Evolutionary conservation across 306 rosid genomes (phyloP), one percentile per base, ranked within the genome.

Genomic region (Oemleria cerasiformis): DNA sequence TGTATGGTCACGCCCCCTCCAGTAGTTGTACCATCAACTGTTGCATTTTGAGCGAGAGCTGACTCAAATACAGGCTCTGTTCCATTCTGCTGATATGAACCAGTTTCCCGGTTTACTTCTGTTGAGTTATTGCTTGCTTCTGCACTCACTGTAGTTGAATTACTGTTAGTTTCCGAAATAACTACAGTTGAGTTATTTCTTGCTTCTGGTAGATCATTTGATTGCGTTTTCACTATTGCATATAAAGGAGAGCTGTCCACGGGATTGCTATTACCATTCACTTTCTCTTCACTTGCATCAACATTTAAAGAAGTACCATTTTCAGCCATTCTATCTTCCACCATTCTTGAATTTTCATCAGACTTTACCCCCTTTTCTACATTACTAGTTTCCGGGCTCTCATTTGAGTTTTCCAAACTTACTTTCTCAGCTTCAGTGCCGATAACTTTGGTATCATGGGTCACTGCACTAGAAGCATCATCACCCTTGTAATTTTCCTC

Each of bases 391-490:
- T 76, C 84, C 16, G 40, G 19, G 72, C 60, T 82, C 76, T 48
- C 86, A 73, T 44, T 76, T 51, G 90, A 60, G 63, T 79, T 81
- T 65, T 78, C 91, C 51, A 69, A 54, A 84, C 75, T 76, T 71
- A 47, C 66, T 67, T 75, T 77, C 42, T 75, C 85, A 15, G 79
- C 49, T 65, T 69, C 84, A 10, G 80, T 49, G 81, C 78, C 78
- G 61, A 78, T 72, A 64, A 78, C 75, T 25, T 80, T 86, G 68
- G 85, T 63, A 70, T 91, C 92, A 58, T 94, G 99, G 73, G 96
- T 55, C 66, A 94, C 99, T 75, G 96, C 99, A 81, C 99, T 94
- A 72, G 99, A 94, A 39, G 97, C 99, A 81, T 94, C 99, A 67
- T 94, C 99, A 0, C 84, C 97, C 80, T 84, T 94, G 80, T 94